Evolutionary conservation across 163 green algal genomes (phyloP).

Genomic region (Chlorella variabilis): DNA sequence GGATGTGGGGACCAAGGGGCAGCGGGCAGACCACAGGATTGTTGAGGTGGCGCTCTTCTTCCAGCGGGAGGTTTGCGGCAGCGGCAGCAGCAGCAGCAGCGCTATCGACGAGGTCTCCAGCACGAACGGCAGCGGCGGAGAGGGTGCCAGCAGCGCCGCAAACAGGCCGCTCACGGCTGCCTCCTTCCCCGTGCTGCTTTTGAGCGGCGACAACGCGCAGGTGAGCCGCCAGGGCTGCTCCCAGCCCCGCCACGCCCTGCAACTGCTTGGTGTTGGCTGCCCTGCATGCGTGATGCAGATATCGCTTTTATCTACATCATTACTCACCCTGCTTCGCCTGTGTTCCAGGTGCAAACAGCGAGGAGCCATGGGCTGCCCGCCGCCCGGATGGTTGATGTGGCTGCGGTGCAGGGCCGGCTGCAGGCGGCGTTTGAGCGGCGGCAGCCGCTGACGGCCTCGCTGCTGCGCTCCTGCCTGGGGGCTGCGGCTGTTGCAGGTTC

Average conservation of each 20-base stretch:
- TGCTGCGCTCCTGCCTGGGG: constrained; percentile 45
- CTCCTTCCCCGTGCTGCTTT: constrained; percentile 59
- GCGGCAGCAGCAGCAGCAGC: background rate
- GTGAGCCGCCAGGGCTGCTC: background rate
- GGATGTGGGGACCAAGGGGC: constrained; percentile 47
- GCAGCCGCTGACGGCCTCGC: constrained; percentile 39
- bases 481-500: background rate
- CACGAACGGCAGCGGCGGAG: background rate
- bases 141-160: background rate
- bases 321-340: background rate
- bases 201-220: constrained; percentile 67
- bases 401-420: background rate
- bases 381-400: constrained; percentile 33
- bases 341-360: constrained; percentile 46
- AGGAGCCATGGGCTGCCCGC: constrained; percentile 66
- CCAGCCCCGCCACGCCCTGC: background rate
- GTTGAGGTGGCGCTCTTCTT: constrained; percentile 72
- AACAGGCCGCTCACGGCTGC: background rate
- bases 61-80: constrained; percentile 41
- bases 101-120: background rate
- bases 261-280: background rate
- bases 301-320: background rate
- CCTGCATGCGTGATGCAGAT: background rate
- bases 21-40: constrained; percentile 46
- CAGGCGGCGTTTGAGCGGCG: background rate